Conservation (phyloP, 1,139 yeast genomes). For the Lodderomyces margitis region DNA sequence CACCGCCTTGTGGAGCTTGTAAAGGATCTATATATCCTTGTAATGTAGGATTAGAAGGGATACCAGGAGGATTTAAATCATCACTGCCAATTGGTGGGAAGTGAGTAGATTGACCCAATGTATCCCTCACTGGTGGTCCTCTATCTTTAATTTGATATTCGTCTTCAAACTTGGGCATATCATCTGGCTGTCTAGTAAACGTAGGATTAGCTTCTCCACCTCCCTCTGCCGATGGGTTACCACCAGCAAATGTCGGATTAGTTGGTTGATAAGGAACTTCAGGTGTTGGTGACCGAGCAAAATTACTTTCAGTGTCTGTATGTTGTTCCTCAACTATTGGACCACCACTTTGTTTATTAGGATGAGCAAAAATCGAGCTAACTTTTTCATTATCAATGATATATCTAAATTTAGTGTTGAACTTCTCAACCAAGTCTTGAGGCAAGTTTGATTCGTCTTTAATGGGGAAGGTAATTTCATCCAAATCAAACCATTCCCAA, state of each 20-base stretch:
- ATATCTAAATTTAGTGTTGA: conserved; percentile 20
- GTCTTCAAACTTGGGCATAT: conserved; percentile 59
- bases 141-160: conserved; percentile 42
- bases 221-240: conserved; percentile 2
- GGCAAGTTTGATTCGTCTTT: conserved; percentile 22
- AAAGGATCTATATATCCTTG: conserved; percentile 38
- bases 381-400: conserved; percentile 16
- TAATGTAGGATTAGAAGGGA: conserved; percentile 40
- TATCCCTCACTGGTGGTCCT: conserved; percentile 8
- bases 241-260: conserved; percentile 7
- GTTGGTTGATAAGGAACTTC: conserved; percentile 13
- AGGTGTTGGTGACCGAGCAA: conserved; percentile 12
- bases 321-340: conserved; percentile 15
- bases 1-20: conserved; percentile 12
- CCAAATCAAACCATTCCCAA: conserved; percentile 24
- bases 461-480: conserved; percentile 24
- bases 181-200: conserved; percentile 18
- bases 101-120: conserved; percentile 3
- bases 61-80: conserved; percentile 53
- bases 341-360: conserved; percentile 6
- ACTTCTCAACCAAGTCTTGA: conserved; percentile 22
- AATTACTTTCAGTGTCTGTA: conserved; percentile 13
- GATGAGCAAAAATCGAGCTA: conserved; percentile 13
- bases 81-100: conserved; percentile 46
- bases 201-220: background rate